phyloP scores from a whole-genome alignment of 1,139 yeast species.

The Yamadazyma conglobata region DNA sequence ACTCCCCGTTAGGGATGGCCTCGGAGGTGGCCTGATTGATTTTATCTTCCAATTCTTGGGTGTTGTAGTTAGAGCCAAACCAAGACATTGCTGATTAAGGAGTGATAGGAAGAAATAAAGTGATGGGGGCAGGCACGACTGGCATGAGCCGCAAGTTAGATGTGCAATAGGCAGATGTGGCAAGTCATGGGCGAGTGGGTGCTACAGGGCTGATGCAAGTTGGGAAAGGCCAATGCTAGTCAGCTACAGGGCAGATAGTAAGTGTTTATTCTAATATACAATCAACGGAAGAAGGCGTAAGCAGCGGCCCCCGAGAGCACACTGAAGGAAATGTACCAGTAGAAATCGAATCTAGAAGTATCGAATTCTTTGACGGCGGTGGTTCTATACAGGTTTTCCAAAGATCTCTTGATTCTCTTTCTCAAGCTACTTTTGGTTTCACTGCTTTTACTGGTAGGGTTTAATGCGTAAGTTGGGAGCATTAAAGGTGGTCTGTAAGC shows the following conservation, averaged over 20 bases:
- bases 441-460: slow-evolving; percentile 63
- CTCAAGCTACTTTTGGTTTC: slow-evolving; percentile 40
- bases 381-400: slow-evolving; percentile 79
- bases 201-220: no score
- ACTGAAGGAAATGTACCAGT: slow-evolving; percentile 43
- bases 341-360: slow-evolving; percentile 41
- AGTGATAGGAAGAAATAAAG: no score
- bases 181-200: no score
- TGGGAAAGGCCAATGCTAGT: no score
- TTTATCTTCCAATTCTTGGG: slow-evolving; percentile 57
- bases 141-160: no score
- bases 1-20: slow-evolving; percentile 86
- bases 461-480: slow-evolving; percentile 89
- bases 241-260: no score
- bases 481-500: slow-evolving; percentile 93
- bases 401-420: slow-evolving; percentile 57
- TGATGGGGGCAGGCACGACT: no score
- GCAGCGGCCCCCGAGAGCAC: slow-evolving; percentile 25
- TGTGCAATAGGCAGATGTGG: no score
- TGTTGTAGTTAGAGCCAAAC: slow-evolving; percentile 46
- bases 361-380: slow-evolving; percentile 55
- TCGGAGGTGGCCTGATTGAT: slow-evolving; percentile 83
- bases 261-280: neutral
- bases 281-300: slow-evolving; percentile 15
- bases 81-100: slow-evolving; percentile 57